Evolutionary conservation across 352 stramenopile genomes (phyloP).

Genomic region (Globisporangium okanoganense): DNA sequence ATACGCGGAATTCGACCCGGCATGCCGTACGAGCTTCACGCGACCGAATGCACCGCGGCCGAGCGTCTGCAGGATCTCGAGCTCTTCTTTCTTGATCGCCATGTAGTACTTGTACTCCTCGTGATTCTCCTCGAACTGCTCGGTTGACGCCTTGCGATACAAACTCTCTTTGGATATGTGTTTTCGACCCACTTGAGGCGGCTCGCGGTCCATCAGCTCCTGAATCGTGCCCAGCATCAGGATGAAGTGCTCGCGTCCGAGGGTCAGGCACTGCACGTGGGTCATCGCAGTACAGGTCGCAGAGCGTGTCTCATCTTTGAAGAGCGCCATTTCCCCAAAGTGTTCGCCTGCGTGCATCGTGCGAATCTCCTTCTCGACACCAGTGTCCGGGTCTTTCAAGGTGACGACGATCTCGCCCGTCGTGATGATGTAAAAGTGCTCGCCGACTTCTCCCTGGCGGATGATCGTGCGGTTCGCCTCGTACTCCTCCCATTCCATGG

Average conservation of each 20-base stretch:
- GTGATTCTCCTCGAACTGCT: slow-evolving; percentile 31
- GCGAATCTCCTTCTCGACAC: slow-evolving; percentile 29
- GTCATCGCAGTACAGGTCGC: slow-evolving; percentile 88
- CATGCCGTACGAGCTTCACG: slow-evolving; percentile 85
- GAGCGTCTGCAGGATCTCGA: slow-evolving; percentile 74
- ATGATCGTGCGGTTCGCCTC: slow-evolving; percentile 50
- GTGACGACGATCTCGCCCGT: slow-evolving; percentile 72
- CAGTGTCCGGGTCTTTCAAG: slow-evolving; percentile 35
- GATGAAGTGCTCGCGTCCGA: slow-evolving; percentile 70
- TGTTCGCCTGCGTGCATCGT: slow-evolving; percentile 77
- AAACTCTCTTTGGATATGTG: slow-evolving; percentile 10
- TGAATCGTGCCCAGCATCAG: slow-evolving; percentile 75
- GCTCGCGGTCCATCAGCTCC: slow-evolving; percentile 74
- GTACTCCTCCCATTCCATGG: slow-evolving; percentile 85
- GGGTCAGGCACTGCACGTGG: slow-evolving; percentile 55
- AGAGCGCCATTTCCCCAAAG: slow-evolving; percentile 93
- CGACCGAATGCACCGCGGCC: slow-evolving; percentile 86
- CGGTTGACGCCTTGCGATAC: slow-evolving; percentile 27
- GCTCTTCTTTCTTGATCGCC: slow-evolving; percentile 62
- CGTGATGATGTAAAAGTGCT: slow-evolving; percentile 81
- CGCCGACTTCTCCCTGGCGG: slow-evolving; percentile 64
- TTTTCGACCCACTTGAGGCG: slow-evolving; percentile 18
- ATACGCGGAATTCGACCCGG: slow-evolving; percentile 62
- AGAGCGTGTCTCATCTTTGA: slow-evolving; percentile 89
- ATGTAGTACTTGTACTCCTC: slow-evolving; percentile 73